Evolutionary conservation across 306 rosid species (phyloP).

Genomic region (Pyrus communis): DNA sequence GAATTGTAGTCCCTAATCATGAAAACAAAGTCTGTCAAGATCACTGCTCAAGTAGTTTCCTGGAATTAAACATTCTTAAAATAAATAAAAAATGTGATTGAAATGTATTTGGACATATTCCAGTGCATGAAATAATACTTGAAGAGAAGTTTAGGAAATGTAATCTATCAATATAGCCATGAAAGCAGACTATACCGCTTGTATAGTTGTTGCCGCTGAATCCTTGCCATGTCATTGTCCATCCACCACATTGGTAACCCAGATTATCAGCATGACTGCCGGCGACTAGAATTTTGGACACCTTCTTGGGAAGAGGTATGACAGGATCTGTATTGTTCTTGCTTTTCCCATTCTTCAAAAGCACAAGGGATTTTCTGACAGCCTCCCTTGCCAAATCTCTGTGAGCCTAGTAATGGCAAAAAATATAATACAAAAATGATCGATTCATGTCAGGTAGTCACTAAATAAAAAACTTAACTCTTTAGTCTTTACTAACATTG

Average conservation of each 20-base stretch:
- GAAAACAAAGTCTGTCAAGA: conserved; percentile 4
- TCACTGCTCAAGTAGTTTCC: too few relatives aligned
- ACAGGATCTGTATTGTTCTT: conserved; percentile 43
- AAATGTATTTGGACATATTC: too few relatives aligned
- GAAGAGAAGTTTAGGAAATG: too few relatives aligned
- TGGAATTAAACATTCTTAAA: too few relatives aligned
- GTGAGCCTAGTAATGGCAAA: conserved; percentile 52
- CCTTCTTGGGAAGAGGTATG: conserved; percentile 78
- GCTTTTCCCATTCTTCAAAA: conserved; percentile 85
- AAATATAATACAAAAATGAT: background rate
- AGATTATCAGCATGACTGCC: conserved; percentile 93
- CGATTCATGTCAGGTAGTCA: background rate
- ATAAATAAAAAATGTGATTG: too few relatives aligned
- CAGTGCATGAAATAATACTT: too few relatives aligned
- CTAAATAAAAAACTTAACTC: background rate
- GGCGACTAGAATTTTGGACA: conserved; percentile 58
- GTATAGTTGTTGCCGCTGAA: conserved; percentile 71
- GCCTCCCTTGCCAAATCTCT: conserved; percentile 90
- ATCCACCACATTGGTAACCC: conserved; percentile 97
- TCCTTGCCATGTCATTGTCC: conserved; percentile 97
- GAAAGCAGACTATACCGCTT: conserved; percentile 47
- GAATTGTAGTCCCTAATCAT: conserved; percentile 76
- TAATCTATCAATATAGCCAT: background rate
- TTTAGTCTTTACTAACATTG: background rate
- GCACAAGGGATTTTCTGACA: conserved; percentile 85